Evolutionary conservation across 2,329 filamentous ascomycete species (phyloP).

Genomic region (Monilinia polystroma): DNA sequence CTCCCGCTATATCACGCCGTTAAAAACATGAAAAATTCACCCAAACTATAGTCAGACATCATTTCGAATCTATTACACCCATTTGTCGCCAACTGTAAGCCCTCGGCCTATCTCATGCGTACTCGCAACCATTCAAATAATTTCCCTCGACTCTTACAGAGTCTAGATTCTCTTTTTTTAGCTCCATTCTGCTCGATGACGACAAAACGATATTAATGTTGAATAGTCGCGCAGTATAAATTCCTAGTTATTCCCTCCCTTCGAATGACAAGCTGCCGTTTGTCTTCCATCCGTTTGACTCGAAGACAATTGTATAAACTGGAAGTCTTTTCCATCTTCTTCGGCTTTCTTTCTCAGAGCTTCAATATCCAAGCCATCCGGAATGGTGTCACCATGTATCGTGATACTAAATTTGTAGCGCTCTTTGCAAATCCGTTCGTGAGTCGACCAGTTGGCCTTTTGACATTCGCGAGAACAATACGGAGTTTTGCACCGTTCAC

Average conservation of each 20-base stretch:
- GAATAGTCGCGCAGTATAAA: no score
- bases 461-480: conserved; percentile 15
- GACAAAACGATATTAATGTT: neutral
- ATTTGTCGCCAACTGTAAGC: neutral
- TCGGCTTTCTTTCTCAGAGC: conserved; percentile 7
- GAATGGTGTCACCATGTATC: conserved; percentile 12
- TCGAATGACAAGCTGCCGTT: neutral
- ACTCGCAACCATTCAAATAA: neutral
- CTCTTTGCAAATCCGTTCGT: conserved; percentile 11
- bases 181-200: no score
- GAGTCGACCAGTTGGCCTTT: conserved; percentile 5
- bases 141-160: neutral
- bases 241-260: conserved; percentile 1
- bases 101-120: neutral
- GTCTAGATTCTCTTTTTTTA: neutral
- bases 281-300: neutral
- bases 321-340: conserved; percentile 8
- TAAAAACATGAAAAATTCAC: neutral
- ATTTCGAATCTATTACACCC: neutral
- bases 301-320: conserved; percentile 11
- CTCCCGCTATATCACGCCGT: neutral
- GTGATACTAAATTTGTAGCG: conserved; percentile 16
- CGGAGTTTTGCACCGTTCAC: conserved; percentile 9
- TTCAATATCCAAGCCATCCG: conserved; percentile 6
- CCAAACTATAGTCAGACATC: neutral